Percentiles rank a stretch among this genome's conserved stretches.
These are phyloP conservation scores for Stipa capillata DNA, from an alignment of 176 grass and related monocot species.

Conservation along the genomic window DNA sequence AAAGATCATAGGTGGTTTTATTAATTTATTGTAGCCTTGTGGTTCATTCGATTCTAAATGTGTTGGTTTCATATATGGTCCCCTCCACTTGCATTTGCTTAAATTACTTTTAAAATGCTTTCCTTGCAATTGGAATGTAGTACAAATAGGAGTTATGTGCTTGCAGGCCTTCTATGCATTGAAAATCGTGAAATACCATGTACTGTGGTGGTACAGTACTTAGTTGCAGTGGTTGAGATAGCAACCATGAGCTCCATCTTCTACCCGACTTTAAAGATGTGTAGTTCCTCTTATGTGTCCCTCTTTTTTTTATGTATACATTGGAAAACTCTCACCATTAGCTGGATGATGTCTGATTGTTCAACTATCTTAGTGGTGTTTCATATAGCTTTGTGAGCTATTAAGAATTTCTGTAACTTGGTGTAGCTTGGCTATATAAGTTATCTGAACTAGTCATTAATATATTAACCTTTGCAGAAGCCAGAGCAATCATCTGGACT, in stretches of 20 bases:
- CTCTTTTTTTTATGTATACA: background rate
- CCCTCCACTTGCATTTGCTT: background rate
- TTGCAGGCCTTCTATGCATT: background rate
- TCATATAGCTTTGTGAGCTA: background rate
- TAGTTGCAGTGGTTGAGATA: background rate
- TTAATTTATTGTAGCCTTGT: background rate
- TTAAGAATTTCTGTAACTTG: background rate
- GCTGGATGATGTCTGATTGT: background rate
- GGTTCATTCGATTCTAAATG: background rate
- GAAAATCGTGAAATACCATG: background rate
- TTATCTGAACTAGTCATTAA: conserved; percentile 3
- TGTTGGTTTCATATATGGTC: background rate
- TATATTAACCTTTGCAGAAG: conserved; percentile 50
- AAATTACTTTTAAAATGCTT: background rate
- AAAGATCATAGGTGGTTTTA: background rate
- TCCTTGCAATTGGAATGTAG: background rate
- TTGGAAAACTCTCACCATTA: background rate
- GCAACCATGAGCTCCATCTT: background rate
- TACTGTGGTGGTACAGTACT: background rate
- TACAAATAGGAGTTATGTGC: background rate
- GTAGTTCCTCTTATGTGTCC: background rate
- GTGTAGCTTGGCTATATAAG: background rate
- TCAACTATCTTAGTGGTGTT: background rate
- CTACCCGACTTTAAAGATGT: background rate
- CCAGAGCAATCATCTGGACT: conserved; percentile 64